Conservation (phyloP, 2,329 filamentous ascomycete genomes). For the Epichloe brachyelytri region DNA sequence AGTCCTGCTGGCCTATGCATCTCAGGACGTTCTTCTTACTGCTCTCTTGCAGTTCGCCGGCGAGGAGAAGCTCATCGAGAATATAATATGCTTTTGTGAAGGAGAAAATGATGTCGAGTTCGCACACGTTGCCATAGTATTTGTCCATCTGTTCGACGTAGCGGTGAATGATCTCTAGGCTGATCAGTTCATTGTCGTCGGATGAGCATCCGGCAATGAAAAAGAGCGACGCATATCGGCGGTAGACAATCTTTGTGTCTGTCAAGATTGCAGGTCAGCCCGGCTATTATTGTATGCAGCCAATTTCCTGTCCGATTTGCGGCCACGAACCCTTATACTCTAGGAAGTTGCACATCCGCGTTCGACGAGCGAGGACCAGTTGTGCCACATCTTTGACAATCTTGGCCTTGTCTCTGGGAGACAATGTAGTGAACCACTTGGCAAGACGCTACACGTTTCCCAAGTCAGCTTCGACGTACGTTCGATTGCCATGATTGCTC, state of each 20-base stretch:
- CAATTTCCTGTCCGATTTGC: neutral
- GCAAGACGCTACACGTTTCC: conserved; percentile 61
- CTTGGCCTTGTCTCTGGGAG: conserved; percentile 97
- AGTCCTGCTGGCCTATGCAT: conserved; percentile 95
- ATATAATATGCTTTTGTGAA: conserved; percentile 99
- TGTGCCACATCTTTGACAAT: conserved; percentile 99
- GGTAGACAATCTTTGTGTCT: conserved; percentile 99
- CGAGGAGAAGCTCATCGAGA: conserved; percentile 86
- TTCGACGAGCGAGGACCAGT: conserved; percentile 86
- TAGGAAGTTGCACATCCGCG: conserved; percentile 99
- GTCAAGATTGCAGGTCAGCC: conserved; percentile 5
- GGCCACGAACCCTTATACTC: conserved; percentile 78
- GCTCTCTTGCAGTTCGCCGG: conserved; percentile 95
- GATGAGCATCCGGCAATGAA: conserved; percentile 96
- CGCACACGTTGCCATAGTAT: conserved; percentile 99
- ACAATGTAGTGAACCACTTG: conserved; percentile 98
- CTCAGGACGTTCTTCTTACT: conserved; percentile 98
- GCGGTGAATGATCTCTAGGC: conserved; percentile 94
- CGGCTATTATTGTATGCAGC: rapidly evolving
- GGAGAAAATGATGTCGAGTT: conserved; percentile 99
- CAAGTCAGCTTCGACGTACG: conserved; percentile 4
- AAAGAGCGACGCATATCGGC: conserved; percentile 95
- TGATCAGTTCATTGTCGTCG: conserved; percentile 97
- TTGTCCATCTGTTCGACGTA: conserved; percentile 99
- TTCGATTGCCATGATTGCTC: neutral